Evolutionary conservation across 192 early-diverging fungal genomes (phyloP).

Genomic region (Helicostylum pulchrum): DNA sequence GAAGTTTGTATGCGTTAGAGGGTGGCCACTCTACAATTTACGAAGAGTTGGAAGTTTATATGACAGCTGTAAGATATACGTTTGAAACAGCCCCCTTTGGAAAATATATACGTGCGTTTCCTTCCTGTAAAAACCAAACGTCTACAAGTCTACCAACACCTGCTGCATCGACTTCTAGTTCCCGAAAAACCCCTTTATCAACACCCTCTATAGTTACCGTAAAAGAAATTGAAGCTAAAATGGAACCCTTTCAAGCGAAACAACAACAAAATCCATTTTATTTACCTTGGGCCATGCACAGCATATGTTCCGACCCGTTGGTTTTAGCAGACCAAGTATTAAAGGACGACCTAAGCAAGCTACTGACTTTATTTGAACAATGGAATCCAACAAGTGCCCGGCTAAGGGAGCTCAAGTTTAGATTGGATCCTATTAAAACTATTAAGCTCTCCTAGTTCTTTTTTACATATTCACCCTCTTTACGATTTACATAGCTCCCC

Average conservation of each 20-base stretch:
- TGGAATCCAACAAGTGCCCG: conserved; percentile 75
- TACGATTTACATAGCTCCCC: too few relatives aligned
- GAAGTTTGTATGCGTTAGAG: conserved; percentile 81
- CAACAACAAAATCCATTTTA: conserved; percentile 80
- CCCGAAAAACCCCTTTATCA: not conserved
- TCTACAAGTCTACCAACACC: too few relatives aligned
- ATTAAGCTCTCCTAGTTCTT: conserved; percentile 16
- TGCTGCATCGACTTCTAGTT: too few relatives aligned
- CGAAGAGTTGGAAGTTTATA: conserved; percentile 85
- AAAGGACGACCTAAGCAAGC: conserved; percentile 57
- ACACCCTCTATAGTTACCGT: not conserved
- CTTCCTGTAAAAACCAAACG: too few relatives aligned
- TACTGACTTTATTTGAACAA: conserved; percentile 65
- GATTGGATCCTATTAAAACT: conserved; percentile 78
- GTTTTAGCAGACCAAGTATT: conserved; percentile 55
- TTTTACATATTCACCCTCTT: too few relatives aligned
- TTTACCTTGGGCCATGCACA: conserved; percentile 90
- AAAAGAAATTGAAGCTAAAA: not conserved
- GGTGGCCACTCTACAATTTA: conserved; percentile 94
- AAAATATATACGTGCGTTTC: too few relatives aligned
- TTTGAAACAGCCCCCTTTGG: conserved; percentile 47
- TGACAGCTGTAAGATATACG: conserved; percentile 50
- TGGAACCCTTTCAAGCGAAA: conserved; percentile 59
- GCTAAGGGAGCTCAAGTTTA: conserved; percentile 83
- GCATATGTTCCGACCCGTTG: conserved; percentile 65